Conservation (phyloP, 2,329 filamentous ascomycete genomes). For the Akanthomyces lecanii region DNA sequence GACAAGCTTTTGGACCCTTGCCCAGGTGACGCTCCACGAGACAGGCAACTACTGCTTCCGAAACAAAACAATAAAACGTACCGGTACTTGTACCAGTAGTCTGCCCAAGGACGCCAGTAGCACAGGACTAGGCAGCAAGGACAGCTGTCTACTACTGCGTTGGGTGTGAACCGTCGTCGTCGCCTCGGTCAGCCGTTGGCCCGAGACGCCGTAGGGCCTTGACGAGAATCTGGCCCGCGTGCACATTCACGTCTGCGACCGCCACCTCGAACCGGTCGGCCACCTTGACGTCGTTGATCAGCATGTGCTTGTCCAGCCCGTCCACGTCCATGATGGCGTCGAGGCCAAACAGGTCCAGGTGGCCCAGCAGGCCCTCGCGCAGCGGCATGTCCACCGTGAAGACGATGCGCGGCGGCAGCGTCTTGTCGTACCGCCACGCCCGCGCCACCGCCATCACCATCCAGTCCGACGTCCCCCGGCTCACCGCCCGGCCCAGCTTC, state of each 20-base stretch:
- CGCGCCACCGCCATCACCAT: slow-evolving; percentile 57
- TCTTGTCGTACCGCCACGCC: slow-evolving; percentile 53
- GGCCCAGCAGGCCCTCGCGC: slow-evolving; percentile 34
- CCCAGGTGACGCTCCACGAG: not conserved
- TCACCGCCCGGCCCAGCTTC: slow-evolving; percentile 43
- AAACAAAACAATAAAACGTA: not conserved
- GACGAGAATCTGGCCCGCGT: slow-evolving; percentile 42
- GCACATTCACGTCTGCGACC: slow-evolving; percentile 50
- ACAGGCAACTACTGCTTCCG: not conserved
- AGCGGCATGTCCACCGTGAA: slow-evolving; percentile 43
- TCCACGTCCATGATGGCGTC: slow-evolving; percentile 38
- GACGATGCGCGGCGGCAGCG: slow-evolving; percentile 44
- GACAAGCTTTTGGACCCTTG: not conserved
- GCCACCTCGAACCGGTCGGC: slow-evolving; percentile 55
- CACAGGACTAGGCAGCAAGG: too few relatives aligned
- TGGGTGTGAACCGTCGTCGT: too few relatives aligned
- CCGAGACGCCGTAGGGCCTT: slow-evolving; percentile 32
- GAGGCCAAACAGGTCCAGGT: slow-evolving; percentile 49
- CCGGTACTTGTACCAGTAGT: not conserved
- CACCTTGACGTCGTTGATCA: slow-evolving; percentile 40
- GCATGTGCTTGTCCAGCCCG: slow-evolving; percentile 34
- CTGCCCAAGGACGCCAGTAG: too few relatives aligned
- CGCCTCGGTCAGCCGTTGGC: not conserved
- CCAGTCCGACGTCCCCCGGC: slow-evolving; percentile 48
- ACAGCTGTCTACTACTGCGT: too few relatives aligned